Base-by-base conservation (phyloP, 805 yeast genomes). In the Candida germanica region DNA sequence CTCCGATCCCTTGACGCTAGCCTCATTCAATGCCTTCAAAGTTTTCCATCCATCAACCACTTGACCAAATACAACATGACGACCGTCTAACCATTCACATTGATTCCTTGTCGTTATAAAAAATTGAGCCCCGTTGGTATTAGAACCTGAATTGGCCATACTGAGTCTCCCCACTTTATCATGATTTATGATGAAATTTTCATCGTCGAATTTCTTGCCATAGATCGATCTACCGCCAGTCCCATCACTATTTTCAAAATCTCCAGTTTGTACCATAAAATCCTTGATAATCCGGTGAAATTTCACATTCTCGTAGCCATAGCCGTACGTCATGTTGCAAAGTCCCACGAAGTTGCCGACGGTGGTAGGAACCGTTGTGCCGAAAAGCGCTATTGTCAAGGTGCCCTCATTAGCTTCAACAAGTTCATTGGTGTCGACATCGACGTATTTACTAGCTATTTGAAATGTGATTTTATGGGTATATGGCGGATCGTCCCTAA, bases 21-120 rank as follows among this genome's bases (percentile, higher is more conserved):
- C 49, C 2, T 33, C 12, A 23, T 48, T 52, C 15, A 55, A 36
- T 2, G 18, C 18, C n/a, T 83, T 81, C 64, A 89, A 87, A 51
- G 87, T 69, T 54, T 88, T 95, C 58, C 71, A 64, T 51, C 97
- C 97, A 43, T 84, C 94, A 45, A 73, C 59, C 46, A 87, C 87
- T 71, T 88, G 95, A 56, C 97, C 97, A 56, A 89, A 89, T 43
- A 89, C 96, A 58, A 87, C 95, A 75, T 88, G 95, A 69, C 83
- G 81, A 46, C 95, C 96, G 58, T 88, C 94, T 64, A 89, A 77
- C 48, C 47, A 46, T 3, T 43, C 39, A 29, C 45, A 42, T 32
- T 57, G 48, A 3, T 53, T 53, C 0, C 46, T 53, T 4, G 51
- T 62, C 17, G 60, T 48, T 32, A 71, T 54, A 59, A 69, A 69